phyloP scores from a whole-genome alignment of 1,284 basidiomycete genomes.

The Caloboletus inedulis region DNA sequence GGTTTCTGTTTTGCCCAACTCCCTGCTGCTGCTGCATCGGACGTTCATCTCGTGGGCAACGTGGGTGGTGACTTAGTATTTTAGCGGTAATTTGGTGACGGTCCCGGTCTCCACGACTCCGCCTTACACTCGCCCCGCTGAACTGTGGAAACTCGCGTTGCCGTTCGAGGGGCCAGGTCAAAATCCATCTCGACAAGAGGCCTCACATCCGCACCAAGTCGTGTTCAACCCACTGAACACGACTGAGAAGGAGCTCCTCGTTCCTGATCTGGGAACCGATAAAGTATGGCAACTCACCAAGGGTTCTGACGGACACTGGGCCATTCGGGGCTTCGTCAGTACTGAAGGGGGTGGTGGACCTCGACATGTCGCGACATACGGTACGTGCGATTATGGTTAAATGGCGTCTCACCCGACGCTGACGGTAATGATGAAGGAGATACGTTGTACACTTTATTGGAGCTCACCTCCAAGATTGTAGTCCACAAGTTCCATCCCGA shows the following conservation, averaged over 20 bases:
- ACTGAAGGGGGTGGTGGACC: slow-evolving; percentile 60
- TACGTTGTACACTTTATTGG: slow-evolving; percentile 61
- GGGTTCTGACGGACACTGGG: slow-evolving; percentile 43
- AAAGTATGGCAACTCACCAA: slow-evolving; percentile 55
- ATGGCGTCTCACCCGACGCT: neutral
- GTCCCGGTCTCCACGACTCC: slow-evolving; percentile 48
- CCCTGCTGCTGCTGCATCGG: neutral
- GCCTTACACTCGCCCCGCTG: slow-evolving; percentile 41
- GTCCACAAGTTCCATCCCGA: slow-evolving; percentile 48
- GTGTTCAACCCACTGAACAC: slow-evolving; percentile 36
- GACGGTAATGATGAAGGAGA: slow-evolving; percentile 38
- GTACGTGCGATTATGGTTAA: slow-evolving; percentile 38
- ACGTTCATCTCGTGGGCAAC: too few species aligned
- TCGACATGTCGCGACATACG: slow-evolving; percentile 59
- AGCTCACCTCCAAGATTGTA: slow-evolving; percentile 55
- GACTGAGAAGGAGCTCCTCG: slow-evolving; percentile 52
- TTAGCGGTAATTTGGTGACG: slow-evolving; percentile 50
- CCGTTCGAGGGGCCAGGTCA: slow-evolving; percentile 52
- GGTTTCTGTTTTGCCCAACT: too few species aligned
- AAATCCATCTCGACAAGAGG: slow-evolving; percentile 56
- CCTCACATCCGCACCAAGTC: slow-evolving; percentile 69
- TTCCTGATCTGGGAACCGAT: slow-evolving; percentile 72
- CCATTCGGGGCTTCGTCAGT: slow-evolving; percentile 40
- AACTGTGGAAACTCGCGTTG: slow-evolving; percentile 33
- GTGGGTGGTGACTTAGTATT: slow-evolving; percentile 46